These are phyloP conservation scores for Eucommia ulmoides DNA, from an alignment of 257 asterid species.

Conservation along the genomic window DNA sequence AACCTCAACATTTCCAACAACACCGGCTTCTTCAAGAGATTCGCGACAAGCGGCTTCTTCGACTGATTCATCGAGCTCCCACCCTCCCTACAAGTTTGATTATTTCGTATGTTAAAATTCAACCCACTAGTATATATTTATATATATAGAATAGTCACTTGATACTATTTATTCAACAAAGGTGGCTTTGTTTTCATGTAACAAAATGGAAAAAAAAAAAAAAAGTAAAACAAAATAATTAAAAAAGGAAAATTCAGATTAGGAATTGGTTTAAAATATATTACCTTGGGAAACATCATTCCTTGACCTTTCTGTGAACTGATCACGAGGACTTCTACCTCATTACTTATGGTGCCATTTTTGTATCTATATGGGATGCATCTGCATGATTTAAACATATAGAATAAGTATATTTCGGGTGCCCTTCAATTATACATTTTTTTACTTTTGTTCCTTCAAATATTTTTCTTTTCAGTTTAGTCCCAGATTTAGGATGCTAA, in stretches of 20 bases:
- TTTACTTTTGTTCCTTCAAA: not conserved
- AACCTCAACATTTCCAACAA: conserved; percentile 61
- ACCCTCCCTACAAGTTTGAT: conserved; percentile 43
- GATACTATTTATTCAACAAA: not conserved
- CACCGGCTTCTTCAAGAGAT: conserved; percentile 79
- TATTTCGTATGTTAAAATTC: not conserved
- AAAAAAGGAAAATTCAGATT: not conserved
- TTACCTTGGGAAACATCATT: conserved; percentile 81
- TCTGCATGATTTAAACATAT: conserved; percentile 15
- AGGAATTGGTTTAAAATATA: not conserved
- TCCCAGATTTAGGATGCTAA: not conserved
- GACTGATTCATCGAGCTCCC: conserved; percentile 69
- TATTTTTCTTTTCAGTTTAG: not conserved
- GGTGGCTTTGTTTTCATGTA: not conserved
- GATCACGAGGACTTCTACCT: conserved; percentile 55
- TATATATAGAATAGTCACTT: not conserved
- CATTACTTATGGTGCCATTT: conserved; percentile 17
- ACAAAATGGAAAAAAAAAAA: not conserved
- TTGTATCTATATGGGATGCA: conserved; percentile 64
- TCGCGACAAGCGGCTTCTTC: conserved; percentile 78
- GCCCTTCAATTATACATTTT: not conserved
- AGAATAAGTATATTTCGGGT: not conserved
- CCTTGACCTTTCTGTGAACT: conserved; percentile 50
- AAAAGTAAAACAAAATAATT: not conserved
- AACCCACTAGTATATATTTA: not conserved